A percentile compares a stretch with the other conserved stretches of the same genome.
These are phyloP conservation scores for Fusarium floridanum DNA, from an alignment of 2,329 filamentous ascomycete species.

Conservation along the genomic window DNA sequence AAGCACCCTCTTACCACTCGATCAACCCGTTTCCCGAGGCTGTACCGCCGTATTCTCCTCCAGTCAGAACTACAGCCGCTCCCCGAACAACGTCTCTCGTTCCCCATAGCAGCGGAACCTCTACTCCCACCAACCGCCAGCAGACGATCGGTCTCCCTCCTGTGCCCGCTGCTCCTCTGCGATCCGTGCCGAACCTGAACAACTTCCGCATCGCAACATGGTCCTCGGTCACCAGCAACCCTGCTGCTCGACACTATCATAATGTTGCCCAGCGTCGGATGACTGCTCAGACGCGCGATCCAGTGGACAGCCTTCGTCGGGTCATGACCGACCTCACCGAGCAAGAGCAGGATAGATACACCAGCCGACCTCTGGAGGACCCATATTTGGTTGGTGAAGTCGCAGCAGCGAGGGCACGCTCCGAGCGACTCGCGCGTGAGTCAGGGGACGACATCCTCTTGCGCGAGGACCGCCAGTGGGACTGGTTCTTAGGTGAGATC, in stretches of 20 bases:
- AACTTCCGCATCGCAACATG: slow-evolving; percentile 71
- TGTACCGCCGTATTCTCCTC: slow-evolving; percentile 65
- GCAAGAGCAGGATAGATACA: slow-evolving; percentile 34
- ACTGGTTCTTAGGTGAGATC: slow-evolving; percentile 69
- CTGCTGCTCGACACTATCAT: slow-evolving; percentile 71
- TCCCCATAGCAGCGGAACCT: slow-evolving; percentile 40
- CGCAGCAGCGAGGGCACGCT: slow-evolving; percentile 69
- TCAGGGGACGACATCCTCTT: slow-evolving; percentile 66
- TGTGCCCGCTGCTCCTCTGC: slow-evolving; percentile 57
- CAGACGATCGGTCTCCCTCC: slow-evolving; percentile 64
- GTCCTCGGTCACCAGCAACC: slow-evolving; percentile 68
- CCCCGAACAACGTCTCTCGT: slow-evolving; percentile 36
- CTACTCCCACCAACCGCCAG: slow-evolving; percentile 46
- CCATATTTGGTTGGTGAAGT: slow-evolving; percentile 76
- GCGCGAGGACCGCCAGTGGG: slow-evolving; percentile 71
- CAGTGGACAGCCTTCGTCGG: slow-evolving; percentile 45
- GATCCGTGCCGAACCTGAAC: slow-evolving; percentile 58
- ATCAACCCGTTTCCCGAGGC: slow-evolving; percentile 61
- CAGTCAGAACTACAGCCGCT: slow-evolving; percentile 28
- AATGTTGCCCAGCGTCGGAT: slow-evolving; percentile 74
- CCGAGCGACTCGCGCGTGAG: slow-evolving; percentile 70
- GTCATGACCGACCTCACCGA: slow-evolving; percentile 35
- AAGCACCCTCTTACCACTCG: slow-evolving; percentile 74
- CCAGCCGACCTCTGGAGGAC: slow-evolving; percentile 71
- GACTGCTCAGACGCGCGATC: slow-evolving; percentile 55